Base-by-base conservation (phyloP, 306 rosid species). In the Rosa lucieae region DNA sequence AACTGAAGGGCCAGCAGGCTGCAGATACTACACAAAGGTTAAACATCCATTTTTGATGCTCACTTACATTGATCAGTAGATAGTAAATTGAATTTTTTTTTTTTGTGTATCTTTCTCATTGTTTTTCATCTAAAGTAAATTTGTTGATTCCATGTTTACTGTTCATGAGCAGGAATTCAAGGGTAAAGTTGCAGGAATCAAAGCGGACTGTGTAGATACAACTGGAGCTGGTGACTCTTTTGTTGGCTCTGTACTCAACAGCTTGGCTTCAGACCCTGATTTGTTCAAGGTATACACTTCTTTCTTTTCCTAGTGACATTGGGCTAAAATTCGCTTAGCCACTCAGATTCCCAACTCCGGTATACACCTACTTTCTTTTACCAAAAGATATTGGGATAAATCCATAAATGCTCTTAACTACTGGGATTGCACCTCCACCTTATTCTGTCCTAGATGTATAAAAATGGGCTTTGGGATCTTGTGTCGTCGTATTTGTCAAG, bases 171-270 rank as follows among this genome's bases (percentile, higher is more conserved):
- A 94, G 97, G 90, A 83, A 43, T 92, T 89, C 63, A 88, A 67
- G 72, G 99, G 97, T 61, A 92, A 86, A 79, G 94, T 95, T 77
- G 43, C 70, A 15, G 97, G 97, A 58, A 85, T 88, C 23, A 86
- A 94, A 85, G 95, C 87, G 20, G 83, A 81, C 67, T 74, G 90
- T 5, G 87, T 92, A 5, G 97, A 94, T 82, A 89, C 99, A 67
- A 94, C 97, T 0, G 99, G 99, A 47, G 99, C 99, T 9, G 97
- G 99, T 2, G 99, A 94, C 79, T 88, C 95, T 40, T 94, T 94
- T 80, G 99, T 91, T 55, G 86, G 93, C 73, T 94, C 95, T 68
- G 63, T 94, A 55, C 82, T 94, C 51, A 78, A 78, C 79, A 76
- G 82, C 35, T 39, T 92, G 68, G 97, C 95, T 80, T 85, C 90